These are phyloP conservation scores for Selaginella tamariscina DNA, from an alignment of 75 land plant genomes.

Conservation along the genomic window DNA sequence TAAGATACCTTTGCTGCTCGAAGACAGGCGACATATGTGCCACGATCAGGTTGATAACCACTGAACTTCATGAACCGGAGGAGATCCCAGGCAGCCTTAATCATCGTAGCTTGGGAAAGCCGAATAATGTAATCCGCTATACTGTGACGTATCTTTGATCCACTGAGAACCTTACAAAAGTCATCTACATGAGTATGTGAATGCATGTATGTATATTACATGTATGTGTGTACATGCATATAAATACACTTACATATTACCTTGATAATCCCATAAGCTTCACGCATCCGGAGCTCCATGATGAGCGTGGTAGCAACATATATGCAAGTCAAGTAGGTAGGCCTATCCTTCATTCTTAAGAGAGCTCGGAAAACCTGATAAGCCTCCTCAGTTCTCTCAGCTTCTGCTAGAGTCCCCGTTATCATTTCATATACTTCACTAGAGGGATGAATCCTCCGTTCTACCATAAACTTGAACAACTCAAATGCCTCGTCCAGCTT, in stretches of 20 bases:
- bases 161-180: neutral
- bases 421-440: neutral
- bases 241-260: too few species aligned
- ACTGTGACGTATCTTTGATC: neutral
- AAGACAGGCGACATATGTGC: neutral
- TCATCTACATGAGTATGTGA: too few species aligned
- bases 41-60: neutral
- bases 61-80: neutral
- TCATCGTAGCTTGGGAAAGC: neutral
- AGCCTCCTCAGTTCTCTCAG: neutral
- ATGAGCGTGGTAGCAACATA: neutral
- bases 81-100: neutral
- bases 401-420: neutral
- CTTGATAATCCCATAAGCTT: neutral
- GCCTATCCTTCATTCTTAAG: neutral
- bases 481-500: neutral
- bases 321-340: neutral
- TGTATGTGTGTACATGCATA: too few species aligned
- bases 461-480: neutral
- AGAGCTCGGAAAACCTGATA: neutral
- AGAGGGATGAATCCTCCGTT: neutral
- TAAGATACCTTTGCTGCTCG: too few species aligned
- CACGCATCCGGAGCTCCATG: neutral
- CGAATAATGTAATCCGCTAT: neutral
- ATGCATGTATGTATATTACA: too few species aligned